Evolutionary conservation across 139 green algal genomes (phyloP).

Genomic region (Chlorokybus atmophyticus): DNA sequence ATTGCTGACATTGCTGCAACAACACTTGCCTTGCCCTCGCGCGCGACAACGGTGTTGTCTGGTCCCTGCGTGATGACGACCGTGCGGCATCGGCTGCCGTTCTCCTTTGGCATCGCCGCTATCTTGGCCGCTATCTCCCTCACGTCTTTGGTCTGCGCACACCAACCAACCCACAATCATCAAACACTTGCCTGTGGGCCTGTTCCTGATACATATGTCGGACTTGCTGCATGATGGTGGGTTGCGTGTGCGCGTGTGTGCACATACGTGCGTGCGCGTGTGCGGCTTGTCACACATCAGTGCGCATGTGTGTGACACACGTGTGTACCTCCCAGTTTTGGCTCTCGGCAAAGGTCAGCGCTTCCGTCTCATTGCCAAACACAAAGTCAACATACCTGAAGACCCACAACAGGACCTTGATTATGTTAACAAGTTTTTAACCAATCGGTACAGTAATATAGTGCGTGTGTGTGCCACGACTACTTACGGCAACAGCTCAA

Average conservation of each 20-base stretch:
- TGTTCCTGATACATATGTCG: too few species aligned
- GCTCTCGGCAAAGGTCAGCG: constrained; percentile 70
- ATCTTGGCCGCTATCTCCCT: constrained; percentile 76
- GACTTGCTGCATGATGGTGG: too few species aligned
- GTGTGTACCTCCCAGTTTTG: constrained; percentile 80
- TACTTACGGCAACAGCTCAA: constrained; percentile 24
- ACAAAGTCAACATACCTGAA: constrained; percentile 73
- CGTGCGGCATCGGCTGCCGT: constrained; percentile 48
- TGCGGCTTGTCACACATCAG: too few species aligned
- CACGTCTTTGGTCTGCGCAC: constrained; percentile 47
- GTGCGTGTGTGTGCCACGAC: neutral
- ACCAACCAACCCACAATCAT: too few species aligned
- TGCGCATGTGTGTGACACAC: too few species aligned
- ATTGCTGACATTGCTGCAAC: too few species aligned
- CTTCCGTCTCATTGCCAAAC: constrained; percentile 97
- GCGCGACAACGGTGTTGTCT: constrained; percentile 74
- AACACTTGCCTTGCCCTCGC: constrained; percentile 42
- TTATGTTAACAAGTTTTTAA: constrained; percentile 7
- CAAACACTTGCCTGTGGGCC: too few species aligned
- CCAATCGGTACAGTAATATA: neutral
- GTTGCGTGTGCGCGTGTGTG: too few species aligned
- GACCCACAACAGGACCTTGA: constrained; percentile 4
- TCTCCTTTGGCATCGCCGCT: constrained; percentile 63
- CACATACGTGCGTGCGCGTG: too few species aligned
- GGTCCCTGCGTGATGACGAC: constrained; percentile 87